Evolutionary conservation across 495 filamentous ascomycete species (phyloP).

Genomic region (Aspergillus sclerotiicarbonarius): DNA sequence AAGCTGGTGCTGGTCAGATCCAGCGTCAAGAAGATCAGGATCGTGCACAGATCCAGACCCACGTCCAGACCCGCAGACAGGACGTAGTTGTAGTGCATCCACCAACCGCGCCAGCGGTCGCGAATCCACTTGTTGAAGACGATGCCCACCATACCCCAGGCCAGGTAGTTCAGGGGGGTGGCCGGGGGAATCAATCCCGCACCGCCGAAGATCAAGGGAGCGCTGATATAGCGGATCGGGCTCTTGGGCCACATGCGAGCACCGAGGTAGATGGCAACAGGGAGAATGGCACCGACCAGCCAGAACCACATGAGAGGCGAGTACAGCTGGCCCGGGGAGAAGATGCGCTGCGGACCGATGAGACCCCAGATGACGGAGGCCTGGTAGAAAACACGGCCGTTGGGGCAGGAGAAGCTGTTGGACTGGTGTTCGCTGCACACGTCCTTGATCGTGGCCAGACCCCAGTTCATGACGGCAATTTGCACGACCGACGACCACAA

Average conservation of each 20-base stretch:
- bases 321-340: constrained; percentile 50
- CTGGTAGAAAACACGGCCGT: constrained; percentile 60
- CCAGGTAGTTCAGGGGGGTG: constrained; percentile 53
- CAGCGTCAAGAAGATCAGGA: constrained; percentile 70
- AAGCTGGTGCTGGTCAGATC: constrained; percentile 49
- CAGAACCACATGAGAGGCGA: constrained; percentile 48
- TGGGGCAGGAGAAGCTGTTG: constrained; percentile 60
- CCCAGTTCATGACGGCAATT: constrained; percentile 60
- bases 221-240: constrained; percentile 42
- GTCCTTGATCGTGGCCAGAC: constrained; percentile 51
- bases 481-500: constrained; percentile 60
- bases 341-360: constrained; percentile 52
- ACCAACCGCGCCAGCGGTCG: constrained; percentile 64
- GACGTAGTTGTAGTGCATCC: constrained; percentile 78
- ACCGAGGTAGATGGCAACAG: constrained; percentile 44
- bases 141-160: constrained; percentile 67
- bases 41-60: constrained; percentile 62
- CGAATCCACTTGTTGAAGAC: constrained; percentile 66
- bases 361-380: constrained; percentile 56
- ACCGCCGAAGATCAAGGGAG: constrained; percentile 50
- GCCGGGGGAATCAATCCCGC: constrained; percentile 48
- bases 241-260: constrained; percentile 44
- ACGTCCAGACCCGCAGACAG: constrained; percentile 69
- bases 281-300: constrained; percentile 47
- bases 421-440: constrained; percentile 50